These are phyloP conservation scores for Fusarium vanettenii DNA, from an alignment of 2,329 filamentous ascomycete genomes.

Conservation along the genomic window DNA sequence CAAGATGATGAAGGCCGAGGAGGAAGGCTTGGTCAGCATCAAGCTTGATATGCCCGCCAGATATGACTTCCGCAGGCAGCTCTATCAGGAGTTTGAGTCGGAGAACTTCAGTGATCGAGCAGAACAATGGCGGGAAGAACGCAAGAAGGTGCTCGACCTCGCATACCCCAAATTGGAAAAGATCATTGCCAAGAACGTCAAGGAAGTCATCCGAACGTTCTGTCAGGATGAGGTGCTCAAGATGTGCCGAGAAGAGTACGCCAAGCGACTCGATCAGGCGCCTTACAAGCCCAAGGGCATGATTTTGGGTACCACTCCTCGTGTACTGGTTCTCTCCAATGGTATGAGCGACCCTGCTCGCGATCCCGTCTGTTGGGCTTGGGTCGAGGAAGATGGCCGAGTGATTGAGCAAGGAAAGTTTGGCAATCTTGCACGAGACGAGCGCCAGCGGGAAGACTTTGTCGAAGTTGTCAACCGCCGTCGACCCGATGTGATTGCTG, in stretches of 20 bases:
- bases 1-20: constrained; percentile 97
- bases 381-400: constrained; percentile 91
- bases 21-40: constrained; percentile 91
- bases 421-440: constrained; percentile 79
- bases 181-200: constrained; percentile 90
- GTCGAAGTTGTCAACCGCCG: constrained; percentile 82
- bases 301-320: constrained; percentile 86
- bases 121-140: constrained; percentile 92
- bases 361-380: constrained; percentile 90
- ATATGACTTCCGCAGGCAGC: constrained; percentile 78
- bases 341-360: constrained; percentile 79
- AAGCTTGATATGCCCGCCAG: constrained; percentile 81
- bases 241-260: constrained; percentile 88
- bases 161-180: constrained; percentile 85
- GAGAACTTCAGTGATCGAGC: constrained; percentile 96
- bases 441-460: constrained; percentile 74
- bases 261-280: constrained; percentile 90
- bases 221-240: constrained; percentile 95
- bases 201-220: constrained; percentile 91
- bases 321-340: constrained; percentile 88
- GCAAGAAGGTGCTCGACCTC: constrained; percentile 84
- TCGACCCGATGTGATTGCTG: constrained; percentile 88
- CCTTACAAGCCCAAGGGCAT: constrained; percentile 96
- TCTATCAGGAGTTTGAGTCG: constrained; percentile 88
- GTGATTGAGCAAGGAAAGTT: constrained; percentile 92